Conservation (phyloP, 306 rosid species). For the Gastrolobium bilobum region DNA sequence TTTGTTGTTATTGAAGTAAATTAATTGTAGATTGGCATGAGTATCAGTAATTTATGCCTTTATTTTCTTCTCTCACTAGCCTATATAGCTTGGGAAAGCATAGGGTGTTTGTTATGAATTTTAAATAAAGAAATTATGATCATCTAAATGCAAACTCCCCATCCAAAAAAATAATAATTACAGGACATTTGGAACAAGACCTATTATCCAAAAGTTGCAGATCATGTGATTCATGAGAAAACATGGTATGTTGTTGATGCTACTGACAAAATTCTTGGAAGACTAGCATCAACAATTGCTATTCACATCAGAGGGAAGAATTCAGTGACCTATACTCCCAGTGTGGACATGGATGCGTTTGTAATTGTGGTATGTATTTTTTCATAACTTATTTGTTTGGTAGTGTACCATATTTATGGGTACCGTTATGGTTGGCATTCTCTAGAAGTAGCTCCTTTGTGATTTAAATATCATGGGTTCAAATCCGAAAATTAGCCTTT, state of each 20-base stretch:
- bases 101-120: not conserved
- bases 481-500: no score
- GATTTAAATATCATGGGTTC: no score
- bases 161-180: constrained; percentile 14
- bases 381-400: constrained; percentile 17
- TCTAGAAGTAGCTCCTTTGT: no score
- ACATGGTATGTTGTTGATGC: constrained; percentile 96
- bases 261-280: constrained; percentile 86
- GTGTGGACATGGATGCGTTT: constrained; percentile 99
- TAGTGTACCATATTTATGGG: not conserved
- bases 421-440: not conserved
- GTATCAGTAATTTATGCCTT: not conserved
- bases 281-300: constrained; percentile 93
- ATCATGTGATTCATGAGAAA: constrained; percentile 89
- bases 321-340: constrained; percentile 82
- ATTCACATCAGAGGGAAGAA: constrained; percentile 87
- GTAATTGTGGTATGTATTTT: constrained; percentile 87
- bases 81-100: constrained; percentile 18
- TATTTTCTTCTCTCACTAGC: not conserved
- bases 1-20: constrained; percentile 34
- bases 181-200: constrained; percentile 96
- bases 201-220: constrained; percentile 97
- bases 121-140: not conserved
- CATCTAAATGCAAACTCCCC: constrained; percentile 6
- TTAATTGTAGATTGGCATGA: not conserved